phyloP scores from a whole-genome alignment of 2,329 filamentous ascomycete species.

The Cryphonectria radicalis region DNA sequence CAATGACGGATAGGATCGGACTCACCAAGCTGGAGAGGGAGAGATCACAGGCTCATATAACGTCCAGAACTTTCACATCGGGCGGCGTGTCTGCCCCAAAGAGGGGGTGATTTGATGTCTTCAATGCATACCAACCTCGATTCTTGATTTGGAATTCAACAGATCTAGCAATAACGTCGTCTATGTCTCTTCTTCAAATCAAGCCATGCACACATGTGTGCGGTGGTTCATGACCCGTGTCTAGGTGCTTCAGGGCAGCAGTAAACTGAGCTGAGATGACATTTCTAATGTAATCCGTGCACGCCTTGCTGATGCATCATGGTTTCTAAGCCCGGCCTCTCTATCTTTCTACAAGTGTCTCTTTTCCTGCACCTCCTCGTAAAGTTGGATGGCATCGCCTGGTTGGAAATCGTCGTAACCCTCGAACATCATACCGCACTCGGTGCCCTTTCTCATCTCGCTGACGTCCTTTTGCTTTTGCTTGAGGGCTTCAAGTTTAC shows the following conservation, averaged over 20 bases:
- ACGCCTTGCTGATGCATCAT: constrained; percentile 9
- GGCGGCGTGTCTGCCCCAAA: constrained; percentile 53
- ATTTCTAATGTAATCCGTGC: constrained; percentile 2
- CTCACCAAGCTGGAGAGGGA: constrained; percentile 61
- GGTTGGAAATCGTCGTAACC: constrained; percentile 76
- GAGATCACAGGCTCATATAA: constrained; percentile 51
- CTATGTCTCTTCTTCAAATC: background rate
- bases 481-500: constrained; percentile 79
- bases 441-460: constrained; percentile 89
- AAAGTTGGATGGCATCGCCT: constrained; percentile 87
- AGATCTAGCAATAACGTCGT: background rate
- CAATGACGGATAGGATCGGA: constrained; percentile 84
- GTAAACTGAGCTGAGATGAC: background rate
- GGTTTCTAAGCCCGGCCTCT: background rate
- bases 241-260: background rate
- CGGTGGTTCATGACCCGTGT: background rate
- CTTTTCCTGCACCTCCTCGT: constrained; percentile 78
- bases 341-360: constrained; percentile 52
- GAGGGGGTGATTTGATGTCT: constrained; percentile 42
- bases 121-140: too few species aligned
- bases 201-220: background rate
- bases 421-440: constrained; percentile 88
- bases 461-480: constrained; percentile 89
- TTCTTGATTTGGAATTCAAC: background rate
- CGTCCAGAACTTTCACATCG: constrained; percentile 57